Base-by-base conservation (phyloP, 108 stramenopile species). In the Fistulifera solaris region DNA sequence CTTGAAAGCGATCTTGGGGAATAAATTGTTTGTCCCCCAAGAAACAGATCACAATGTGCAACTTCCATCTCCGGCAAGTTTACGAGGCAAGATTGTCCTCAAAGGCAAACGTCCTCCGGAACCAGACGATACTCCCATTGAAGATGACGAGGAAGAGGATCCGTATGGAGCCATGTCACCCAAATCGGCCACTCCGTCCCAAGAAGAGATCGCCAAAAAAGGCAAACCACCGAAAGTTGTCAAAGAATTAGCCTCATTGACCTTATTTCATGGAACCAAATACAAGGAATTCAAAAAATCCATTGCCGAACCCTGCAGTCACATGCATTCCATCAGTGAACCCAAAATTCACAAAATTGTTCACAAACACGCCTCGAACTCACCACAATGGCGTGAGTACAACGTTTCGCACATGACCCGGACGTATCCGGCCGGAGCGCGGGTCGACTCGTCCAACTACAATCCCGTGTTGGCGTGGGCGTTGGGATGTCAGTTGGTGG, bases 371-470 rank as follows among this genome's bases (percentile, higher is more conserved):
- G 46, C 56, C 27, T 52, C 46, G 27, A 80, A 60, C 40, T 19
- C 56, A 51, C 48, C 31, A 43, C 5, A 38, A 15, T 93, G 91
- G 87, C 74, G 84, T 16, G 26, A 62, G 24, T 89, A 87, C 71
- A 93, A 93, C 59, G 59, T 60, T 45, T 31, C 62, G 27, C 85
- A 87, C 65, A 72, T 94, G 78, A 78, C 70, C 4, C 66, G 96
- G 35, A 93, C 83, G 0, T 97, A 95, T 69, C 96, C 96, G 6
- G 72, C 84, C 46, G 92, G 89, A 12, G 24, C 53, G 28, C 62
- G 89, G 22, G 68, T 94, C 5, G 90, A 96, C 59, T 94, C 93
- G 2, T 87, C 85, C 41, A 98, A 98, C 66, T 95, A 86, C 65
- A 86, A 87, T 73, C 96, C 96, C 24, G 50, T 85, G 15, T 41